Evolutionary conservation across 495 filamentous ascomycete genomes (phyloP), one percentile per base, ranked within the genome.

Genomic region (Pyronema domesticum): DNA sequence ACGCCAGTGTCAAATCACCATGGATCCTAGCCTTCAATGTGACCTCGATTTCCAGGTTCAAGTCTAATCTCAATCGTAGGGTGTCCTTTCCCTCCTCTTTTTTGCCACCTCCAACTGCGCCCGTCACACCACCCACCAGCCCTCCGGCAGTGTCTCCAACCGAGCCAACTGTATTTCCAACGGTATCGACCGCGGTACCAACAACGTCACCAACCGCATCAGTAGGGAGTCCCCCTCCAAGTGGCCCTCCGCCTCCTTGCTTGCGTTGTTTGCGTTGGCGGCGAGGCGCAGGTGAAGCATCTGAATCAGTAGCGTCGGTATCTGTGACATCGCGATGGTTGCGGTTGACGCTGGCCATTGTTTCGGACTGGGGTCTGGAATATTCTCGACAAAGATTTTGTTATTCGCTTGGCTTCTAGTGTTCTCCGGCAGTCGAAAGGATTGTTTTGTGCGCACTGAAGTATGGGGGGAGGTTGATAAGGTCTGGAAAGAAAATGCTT

Each of bases 1-100:
- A 73, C 52, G 82, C 80, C 51, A 95, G 66, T 36, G 85, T 91
- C 60, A 94, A 70, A 72, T 94, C 88, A 69, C 88, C 87, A 62
- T 91, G 83, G 63, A 95, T 91, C 71, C 85, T 83, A n/a, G 88
- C 88, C 77, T 93, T 93, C 0, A 95, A 72, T 67, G 86, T 81
- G 37, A 94, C 80, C 72, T 94, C 84, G 55, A 94, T 79, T 66
- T 95, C 88, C 55, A 95, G 71, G 69, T 94, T 93, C 52, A 94
- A 65, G 66, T 94, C 87, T 51, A 94, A 67, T 52, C 88, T 67
- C 70, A 95, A 61, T 59, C 79, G 75, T 57, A 95, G 69, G 68
- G 88, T 81, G 67, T 88, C 82, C 61, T 81, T 80, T 45, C 74
- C 45, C 19, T 60, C 56, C 34, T 53, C 55, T 10, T 54, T 58